Evolutionary conservation across 768 basidiomycete species (phyloP).

Genomic region (Pholiota microspora): DNA sequence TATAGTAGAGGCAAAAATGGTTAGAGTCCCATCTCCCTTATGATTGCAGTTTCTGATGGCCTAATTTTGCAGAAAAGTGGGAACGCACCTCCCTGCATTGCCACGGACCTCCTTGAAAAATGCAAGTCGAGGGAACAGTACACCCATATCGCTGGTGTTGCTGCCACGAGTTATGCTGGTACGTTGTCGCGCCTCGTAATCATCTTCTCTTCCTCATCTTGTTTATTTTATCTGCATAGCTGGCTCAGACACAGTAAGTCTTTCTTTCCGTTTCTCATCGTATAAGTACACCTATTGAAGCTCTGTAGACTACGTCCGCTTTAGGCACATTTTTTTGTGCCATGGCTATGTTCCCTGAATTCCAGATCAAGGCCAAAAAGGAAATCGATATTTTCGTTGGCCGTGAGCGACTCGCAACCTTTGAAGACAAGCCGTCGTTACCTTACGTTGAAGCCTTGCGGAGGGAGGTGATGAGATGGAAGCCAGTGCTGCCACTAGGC

Average conservation of each 20-base stretch:
- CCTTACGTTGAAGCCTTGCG: background rate
- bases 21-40: too few species aligned
- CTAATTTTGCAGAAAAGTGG: background rate
- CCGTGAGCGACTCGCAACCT: background rate
- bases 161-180: background rate
- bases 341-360: conserved; percentile 1
- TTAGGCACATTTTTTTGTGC: background rate
- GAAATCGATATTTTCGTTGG: background rate
- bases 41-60: too few species aligned
- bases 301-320: background rate
- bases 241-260: background rate
- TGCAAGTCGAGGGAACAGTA: background rate
- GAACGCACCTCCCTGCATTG: background rate
- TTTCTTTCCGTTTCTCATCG: background rate
- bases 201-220: background rate
- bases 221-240: background rate
- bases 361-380: background rate
- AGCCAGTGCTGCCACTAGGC: background rate
- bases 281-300: background rate
- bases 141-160: background rate
- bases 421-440: background rate
- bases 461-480: conserved; percentile 3
- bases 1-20: background rate
- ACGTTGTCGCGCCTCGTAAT: background rate
- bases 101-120: background rate